A percentile compares a stretch with the other conserved stretches of the same genome.
Conservation (phyloP, 345 rosid species). For the Brassica rapa region DNA sequence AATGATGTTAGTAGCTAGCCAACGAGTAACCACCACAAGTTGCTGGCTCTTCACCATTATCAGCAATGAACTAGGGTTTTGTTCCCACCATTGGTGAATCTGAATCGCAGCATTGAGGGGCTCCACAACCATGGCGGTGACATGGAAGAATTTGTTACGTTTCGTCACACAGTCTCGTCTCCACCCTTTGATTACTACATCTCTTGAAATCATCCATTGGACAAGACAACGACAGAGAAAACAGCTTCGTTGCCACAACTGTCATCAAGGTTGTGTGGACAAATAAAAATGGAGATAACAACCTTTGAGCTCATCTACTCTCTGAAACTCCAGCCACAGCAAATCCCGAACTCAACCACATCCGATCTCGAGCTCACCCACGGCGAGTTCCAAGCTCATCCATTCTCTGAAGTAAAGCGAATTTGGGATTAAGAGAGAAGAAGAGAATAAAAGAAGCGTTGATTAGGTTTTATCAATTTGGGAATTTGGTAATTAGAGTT, state of each 20-base stretch:
- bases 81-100: conserved; percentile 39
- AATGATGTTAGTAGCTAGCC: conserved; percentile 93
- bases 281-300: background rate
- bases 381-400: background rate
- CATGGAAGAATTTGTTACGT: conserved; percentile 18
- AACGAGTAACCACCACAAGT: conserved; percentile 70
- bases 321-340: background rate
- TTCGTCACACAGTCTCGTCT: background rate
- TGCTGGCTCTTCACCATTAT: conserved; percentile 44
- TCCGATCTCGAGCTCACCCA: background rate
- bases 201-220: conserved; percentile 32
- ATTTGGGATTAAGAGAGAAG: too few relatives aligned
- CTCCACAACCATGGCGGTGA: conserved; percentile 24
- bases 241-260: conserved; percentile 38
- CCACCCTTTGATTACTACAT: conserved; percentile 10
- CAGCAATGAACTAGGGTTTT: conserved; percentile 42
- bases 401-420: background rate
- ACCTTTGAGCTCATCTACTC: background rate
- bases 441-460: background rate
- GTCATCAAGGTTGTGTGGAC: background rate
- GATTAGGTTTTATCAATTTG: too few relatives aligned
- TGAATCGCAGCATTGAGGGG: conserved; percentile 26
- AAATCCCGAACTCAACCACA: too few relatives aligned
- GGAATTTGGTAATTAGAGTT: too few relatives aligned
- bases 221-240: conserved; percentile 37